phyloP scores from a whole-genome alignment of 495 filamentous ascomycete genomes.

The Penicillium bialowiezense region DNA sequence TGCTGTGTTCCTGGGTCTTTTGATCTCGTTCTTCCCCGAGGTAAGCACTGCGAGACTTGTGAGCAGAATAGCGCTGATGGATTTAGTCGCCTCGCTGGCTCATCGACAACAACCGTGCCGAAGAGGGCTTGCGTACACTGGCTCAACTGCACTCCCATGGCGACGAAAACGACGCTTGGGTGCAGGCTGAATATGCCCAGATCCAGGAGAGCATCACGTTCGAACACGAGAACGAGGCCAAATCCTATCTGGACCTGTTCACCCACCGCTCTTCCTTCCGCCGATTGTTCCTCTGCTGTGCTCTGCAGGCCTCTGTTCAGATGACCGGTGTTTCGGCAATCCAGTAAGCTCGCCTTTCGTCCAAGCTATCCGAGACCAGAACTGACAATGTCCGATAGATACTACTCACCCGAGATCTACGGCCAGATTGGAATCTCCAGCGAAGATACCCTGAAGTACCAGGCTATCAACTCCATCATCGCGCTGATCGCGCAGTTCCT shows the following conservation, averaged over 20 bases:
- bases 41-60: slow-evolving; percentile 10
- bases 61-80: slow-evolving; percentile 1
- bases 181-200: slow-evolving; percentile 41
- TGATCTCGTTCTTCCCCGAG: slow-evolving; percentile 51
- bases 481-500: slow-evolving; percentile 62
- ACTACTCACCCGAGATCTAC: slow-evolving; percentile 67
- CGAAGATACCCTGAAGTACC: slow-evolving; percentile 65
- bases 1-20: slow-evolving; percentile 37
- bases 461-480: slow-evolving; percentile 67
- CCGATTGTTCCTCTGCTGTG: slow-evolving; percentile 63
- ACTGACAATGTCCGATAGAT: slow-evolving; percentile 29
- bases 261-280: slow-evolving; percentile 62
- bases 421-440: slow-evolving; percentile 63
- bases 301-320: slow-evolving; percentile 66
- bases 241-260: slow-evolving; percentile 66
- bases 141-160: slow-evolving; percentile 49
- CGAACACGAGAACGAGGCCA: slow-evolving; percentile 62
- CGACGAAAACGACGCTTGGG: slow-evolving; percentile 40
- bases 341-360: slow-evolving; percentile 39
- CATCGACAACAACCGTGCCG: slow-evolving; percentile 43
- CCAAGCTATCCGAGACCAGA: neutral
- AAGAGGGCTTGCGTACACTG: slow-evolving; percentile 50
- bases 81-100: slow-evolving; percentile 55
- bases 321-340: slow-evolving; percentile 74
- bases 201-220: slow-evolving; percentile 40